Percentiles rank a stretch among this genome's conserved stretches.
phyloP scores from a whole-genome alignment of 305 asterid species.

The Fraxinus latifolia region DNA sequence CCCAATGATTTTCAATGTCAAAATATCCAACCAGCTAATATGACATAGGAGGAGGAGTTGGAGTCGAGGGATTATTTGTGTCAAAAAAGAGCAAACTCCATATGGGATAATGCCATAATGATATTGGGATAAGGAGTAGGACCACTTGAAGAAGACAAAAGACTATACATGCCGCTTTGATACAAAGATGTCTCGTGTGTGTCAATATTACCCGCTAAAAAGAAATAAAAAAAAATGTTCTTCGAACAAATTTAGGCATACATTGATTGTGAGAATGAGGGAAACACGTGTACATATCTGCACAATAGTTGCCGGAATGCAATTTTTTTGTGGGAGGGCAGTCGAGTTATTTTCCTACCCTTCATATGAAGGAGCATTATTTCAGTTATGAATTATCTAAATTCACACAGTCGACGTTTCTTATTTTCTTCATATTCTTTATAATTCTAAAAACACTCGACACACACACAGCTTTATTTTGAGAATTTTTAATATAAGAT shows the following conservation, averaged over 20 bases:
- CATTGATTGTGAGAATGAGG: not conserved
- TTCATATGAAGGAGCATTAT: too few species aligned
- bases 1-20: not conserved
- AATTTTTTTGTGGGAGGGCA: not conserved
- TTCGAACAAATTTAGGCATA: not conserved
- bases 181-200: not conserved
- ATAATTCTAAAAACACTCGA: not conserved
- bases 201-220: not conserved
- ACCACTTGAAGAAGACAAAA: not conserved
- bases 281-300: too few species aligned
- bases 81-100: not conserved
- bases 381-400: too few species aligned
- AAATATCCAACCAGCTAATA: not conserved
- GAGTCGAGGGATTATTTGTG: not conserved
- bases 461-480: not conserved
- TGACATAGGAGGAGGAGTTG: not conserved
- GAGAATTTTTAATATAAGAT: not conserved
- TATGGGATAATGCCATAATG: not conserved
- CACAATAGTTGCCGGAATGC: not conserved
- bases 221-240: not conserved
- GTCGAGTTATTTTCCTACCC: not conserved
- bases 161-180: not conserved
- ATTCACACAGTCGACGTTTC: not conserved
- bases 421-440: not conserved
- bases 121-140: not conserved